Conservation (phyloP, 2,329 filamentous ascomycete genomes). For the Trichoderma brevicompactum region DNA sequence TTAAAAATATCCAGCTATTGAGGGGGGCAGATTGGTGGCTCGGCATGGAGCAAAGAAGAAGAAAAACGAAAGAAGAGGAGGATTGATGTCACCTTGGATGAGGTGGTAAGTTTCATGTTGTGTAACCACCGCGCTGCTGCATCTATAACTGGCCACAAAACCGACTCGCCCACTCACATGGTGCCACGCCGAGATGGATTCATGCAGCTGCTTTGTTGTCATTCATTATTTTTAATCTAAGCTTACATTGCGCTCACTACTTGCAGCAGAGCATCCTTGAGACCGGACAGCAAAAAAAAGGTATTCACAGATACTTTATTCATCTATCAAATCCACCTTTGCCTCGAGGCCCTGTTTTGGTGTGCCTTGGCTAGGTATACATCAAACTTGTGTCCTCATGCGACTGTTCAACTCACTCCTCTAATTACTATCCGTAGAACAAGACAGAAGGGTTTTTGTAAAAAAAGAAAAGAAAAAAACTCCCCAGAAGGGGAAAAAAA, state of each 20-base stretch:
- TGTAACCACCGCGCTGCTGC: neutral
- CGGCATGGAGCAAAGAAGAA: neutral
- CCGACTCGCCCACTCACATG: neutral
- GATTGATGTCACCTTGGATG: too few relatives aligned
- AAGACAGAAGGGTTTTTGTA: neutral
- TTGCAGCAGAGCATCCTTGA: neutral
- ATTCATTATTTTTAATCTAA: neutral
- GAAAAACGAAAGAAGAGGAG: neutral
- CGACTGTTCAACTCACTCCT: neutral
- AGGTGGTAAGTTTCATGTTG: neutral
- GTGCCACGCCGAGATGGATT: neutral
- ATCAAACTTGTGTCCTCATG: constrained; percentile 15
- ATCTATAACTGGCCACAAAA: neutral
- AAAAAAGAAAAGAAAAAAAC: neutral
- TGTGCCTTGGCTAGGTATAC: neutral
- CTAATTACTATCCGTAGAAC: constrained; percentile 22
- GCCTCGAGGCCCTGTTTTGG: constrained; percentile 1
- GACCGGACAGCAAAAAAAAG: neutral
- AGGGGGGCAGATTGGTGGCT: too few relatives aligned
- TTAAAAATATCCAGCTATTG: neutral
- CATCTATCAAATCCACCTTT: constrained; percentile 9
- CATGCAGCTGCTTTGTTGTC: neutral
- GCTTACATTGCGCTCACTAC: neutral
- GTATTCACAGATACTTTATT: constrained; percentile 7
- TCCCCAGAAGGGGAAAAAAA: neutral